Conservation (phyloP, 1,139 yeast genomes). For the Debaryomyces coudertii region DNA sequence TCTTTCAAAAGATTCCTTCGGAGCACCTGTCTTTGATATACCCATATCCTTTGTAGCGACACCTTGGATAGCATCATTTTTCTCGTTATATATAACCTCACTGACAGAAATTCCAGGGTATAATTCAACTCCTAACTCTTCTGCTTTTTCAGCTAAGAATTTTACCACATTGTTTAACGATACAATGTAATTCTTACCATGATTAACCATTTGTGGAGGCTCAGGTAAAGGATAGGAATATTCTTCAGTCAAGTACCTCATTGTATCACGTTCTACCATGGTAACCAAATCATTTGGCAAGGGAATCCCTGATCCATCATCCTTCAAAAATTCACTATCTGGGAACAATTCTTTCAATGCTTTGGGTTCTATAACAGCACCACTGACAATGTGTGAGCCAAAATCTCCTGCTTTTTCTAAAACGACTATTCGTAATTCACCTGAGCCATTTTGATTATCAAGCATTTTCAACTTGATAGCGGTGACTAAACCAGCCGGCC, state of each 20-base stretch:
- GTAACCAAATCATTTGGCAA: slow-evolving; percentile 77
- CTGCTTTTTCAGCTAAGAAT: slow-evolving; percentile 86
- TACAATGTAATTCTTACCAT: slow-evolving; percentile 80
- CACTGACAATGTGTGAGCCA: slow-evolving; percentile 90
- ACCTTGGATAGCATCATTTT: slow-evolving; percentile 70
- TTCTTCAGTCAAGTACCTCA: slow-evolving; percentile 66
- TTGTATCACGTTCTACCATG: slow-evolving; percentile 65
- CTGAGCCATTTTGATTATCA: slow-evolving; percentile 67
- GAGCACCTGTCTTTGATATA: slow-evolving; percentile 68
- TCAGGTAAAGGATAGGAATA: slow-evolving; percentile 76
- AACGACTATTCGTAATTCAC: slow-evolving; percentile 80
- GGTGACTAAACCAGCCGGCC: slow-evolving; percentile 95
- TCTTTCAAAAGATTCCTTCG: slow-evolving; percentile 81
- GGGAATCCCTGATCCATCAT: slow-evolving; percentile 63
- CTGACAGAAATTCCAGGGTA: slow-evolving; percentile 92
- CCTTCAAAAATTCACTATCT: slow-evolving; percentile 56
- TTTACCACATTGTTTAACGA: slow-evolving; percentile 81
- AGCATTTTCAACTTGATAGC: slow-evolving; percentile 87
- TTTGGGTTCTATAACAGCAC: slow-evolving; percentile 90
- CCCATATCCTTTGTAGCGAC: slow-evolving; percentile 96
- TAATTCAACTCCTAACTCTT: slow-evolving; percentile 88
- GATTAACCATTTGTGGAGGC: slow-evolving; percentile 87
- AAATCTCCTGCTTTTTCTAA: slow-evolving; percentile 91
- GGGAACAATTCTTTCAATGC: slow-evolving; percentile 88
- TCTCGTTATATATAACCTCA: slow-evolving; percentile 65